Evolutionary conservation across 2,329 filamentous ascomycete species (phyloP), one percentile per base, ranked within the genome.

Genomic region (Dendrostoma leiphaemia): DNA sequence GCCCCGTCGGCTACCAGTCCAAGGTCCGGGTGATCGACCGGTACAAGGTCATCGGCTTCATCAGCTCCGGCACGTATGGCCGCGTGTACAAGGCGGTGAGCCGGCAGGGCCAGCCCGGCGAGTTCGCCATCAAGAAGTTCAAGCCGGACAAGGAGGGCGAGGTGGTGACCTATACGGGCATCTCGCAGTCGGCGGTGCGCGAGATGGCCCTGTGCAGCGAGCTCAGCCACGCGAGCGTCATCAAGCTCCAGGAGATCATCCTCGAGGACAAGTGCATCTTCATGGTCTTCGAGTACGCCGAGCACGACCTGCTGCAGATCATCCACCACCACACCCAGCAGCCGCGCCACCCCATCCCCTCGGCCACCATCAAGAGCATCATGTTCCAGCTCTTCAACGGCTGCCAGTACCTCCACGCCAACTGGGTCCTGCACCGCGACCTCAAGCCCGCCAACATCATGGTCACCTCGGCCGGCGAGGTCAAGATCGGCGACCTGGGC

Each of bases 81-180:
- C 88, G 94, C 29, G 94, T 99, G 7, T 99, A 97, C 82, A 99
- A 99, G 69, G 94, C 94, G 17, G 78, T 91, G 40, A 85, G 90
- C 63, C 85, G 87, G 60, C 81, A 88, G 74, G 83, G 85, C 63
- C 77, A 86, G 69, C 74, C 84, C 48, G 89, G 90, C 59, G 91
- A 96, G 66, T 97, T 96, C 67, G 94, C 94, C 63, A 99, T 99
- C 77, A 99, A 99, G 70, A 99, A 99, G 83, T 96, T 97, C 83
- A 97, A 97, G 77, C 92, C 92, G 7, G 94, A 99, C 72, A 99
- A 97, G 75, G 94, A 99, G 73, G 94, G 94, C 54, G 94, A 99
- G 71, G 84, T 89, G 64, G 78, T 97, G 44, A 89, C 95, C 64
- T 99, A 99, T 72, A 97, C 94, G 0, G 94, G 94, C 58, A 96